Evolutionary conservation across 257 asterid species (phyloP).

Genomic region (Nicotiana undulata): DNA sequence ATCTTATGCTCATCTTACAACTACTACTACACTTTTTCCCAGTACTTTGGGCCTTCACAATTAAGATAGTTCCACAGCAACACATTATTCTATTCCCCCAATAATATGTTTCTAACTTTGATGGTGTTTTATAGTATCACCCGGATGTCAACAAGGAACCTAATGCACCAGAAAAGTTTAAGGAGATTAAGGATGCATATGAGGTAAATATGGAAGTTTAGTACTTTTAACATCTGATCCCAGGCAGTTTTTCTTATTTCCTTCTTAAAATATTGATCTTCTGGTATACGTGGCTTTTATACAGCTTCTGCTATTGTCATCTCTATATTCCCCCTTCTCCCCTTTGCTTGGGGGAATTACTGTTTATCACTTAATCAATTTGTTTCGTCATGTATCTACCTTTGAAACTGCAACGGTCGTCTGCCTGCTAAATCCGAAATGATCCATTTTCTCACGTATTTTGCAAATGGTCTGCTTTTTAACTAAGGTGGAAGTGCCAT

Average conservation of each 20-base stretch:
- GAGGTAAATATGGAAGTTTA: slow-evolving; percentile 54
- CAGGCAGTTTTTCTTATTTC: background rate
- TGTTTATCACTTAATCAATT: background rate
- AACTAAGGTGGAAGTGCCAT: background rate
- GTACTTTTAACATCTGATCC: background rate
- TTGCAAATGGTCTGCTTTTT: background rate
- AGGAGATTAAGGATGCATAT: slow-evolving; percentile 95
- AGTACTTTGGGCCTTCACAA: background rate
- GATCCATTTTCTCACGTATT: background rate
- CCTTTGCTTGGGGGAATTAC: background rate
- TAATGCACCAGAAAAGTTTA: slow-evolving; percentile 91
- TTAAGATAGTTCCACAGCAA: background rate
- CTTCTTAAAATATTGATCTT: background rate
- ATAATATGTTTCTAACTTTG: background rate
- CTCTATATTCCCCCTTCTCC: background rate
- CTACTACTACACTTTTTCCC: background rate
- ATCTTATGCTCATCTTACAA: background rate
- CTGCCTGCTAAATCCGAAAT: background rate
- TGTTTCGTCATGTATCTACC: background rate
- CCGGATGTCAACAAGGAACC: slow-evolving; percentile 98
- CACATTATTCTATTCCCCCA: background rate
- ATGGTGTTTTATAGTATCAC: slow-evolving; percentile 50
- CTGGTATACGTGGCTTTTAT: background rate
- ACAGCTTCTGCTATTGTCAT: background rate
- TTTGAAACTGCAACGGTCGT: background rate